phyloP scores from a whole-genome alignment of 2,329 filamentous ascomycete species.

The Penicillium sp. region DNA sequence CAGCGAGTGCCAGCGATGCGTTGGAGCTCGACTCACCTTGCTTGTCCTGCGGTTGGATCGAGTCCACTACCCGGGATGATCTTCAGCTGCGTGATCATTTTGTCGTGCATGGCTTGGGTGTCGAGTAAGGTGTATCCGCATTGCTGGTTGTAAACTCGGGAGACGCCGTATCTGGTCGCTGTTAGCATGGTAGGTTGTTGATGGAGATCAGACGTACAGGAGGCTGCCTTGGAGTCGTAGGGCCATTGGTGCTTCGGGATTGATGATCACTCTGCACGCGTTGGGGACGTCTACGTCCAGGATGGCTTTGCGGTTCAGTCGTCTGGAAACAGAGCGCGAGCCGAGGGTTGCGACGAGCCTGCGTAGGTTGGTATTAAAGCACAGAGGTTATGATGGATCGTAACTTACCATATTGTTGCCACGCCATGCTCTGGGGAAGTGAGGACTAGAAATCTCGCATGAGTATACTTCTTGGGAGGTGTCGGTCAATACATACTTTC shows the following conservation, averaged over 20 bases:
- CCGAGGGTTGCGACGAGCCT: slow-evolving; percentile 94
- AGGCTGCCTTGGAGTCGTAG: slow-evolving; percentile 86
- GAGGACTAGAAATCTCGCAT: slow-evolving; percentile 58
- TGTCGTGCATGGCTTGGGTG: slow-evolving; percentile 70
- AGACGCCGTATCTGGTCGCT: slow-evolving; percentile 67
- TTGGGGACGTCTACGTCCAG: slow-evolving; percentile 82
- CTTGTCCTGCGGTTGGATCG: slow-evolving; percentile 70
- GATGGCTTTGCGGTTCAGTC: slow-evolving; percentile 81
- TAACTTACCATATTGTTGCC: slow-evolving; percentile 82
- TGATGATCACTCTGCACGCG: slow-evolving; percentile 84
- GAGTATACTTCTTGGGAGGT: not conserved
- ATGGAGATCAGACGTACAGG: slow-evolving; percentile 54
- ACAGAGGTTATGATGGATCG: not conserved
- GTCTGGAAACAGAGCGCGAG: slow-evolving; percentile 67
- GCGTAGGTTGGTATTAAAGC: not conserved
- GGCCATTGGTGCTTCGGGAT: slow-evolving; percentile 83
- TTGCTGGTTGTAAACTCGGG: slow-evolving; percentile 83
- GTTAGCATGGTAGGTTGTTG: not conserved
- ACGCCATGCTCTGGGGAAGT: slow-evolving; percentile 87
- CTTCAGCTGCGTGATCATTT: slow-evolving; percentile 69
- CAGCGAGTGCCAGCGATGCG: slow-evolving; percentile 46
- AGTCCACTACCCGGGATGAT: slow-evolving; percentile 60
- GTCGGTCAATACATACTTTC: slow-evolving; percentile 64
- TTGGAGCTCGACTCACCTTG: slow-evolving; percentile 58
- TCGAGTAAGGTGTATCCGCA: slow-evolving; percentile 83